These are phyloP conservation scores for Yamadazyma trypodendri DNA, from an alignment of 1,139 yeast genomes.

Conservation along the genomic window DNA sequence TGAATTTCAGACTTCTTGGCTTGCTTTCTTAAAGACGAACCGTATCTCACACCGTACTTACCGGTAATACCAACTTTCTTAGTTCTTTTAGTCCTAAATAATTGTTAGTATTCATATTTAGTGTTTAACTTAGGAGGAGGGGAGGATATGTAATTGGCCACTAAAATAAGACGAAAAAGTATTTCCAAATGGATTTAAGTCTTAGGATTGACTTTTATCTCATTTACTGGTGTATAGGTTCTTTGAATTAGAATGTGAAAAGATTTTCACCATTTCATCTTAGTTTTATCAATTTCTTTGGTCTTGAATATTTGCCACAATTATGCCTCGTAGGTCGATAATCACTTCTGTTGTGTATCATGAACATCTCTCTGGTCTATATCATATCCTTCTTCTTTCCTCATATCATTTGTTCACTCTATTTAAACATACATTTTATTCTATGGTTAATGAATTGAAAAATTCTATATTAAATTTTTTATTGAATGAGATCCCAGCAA, in stretches of 20 bases:
- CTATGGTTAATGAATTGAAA: conserved; percentile 10
- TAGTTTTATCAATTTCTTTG: too few species aligned
- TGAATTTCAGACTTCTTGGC: conserved; percentile 99
- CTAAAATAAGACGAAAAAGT: too few species aligned
- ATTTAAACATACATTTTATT: conserved; percentile 11
- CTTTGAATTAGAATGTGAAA: not conserved
- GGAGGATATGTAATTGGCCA: not conserved
- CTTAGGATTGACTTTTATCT: too few species aligned
- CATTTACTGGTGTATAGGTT: too few species aligned
- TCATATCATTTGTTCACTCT: not conserved
- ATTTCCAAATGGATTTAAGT: too few species aligned
- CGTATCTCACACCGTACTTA: conserved; percentile 99
- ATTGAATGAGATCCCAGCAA: not conserved
- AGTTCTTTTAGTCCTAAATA: conserved; percentile 93
- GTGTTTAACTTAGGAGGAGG: not conserved
- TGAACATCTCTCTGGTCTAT: not conserved
- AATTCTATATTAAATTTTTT: conserved; percentile 5
- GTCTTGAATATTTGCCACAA: not conserved
- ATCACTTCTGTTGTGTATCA: too few species aligned
- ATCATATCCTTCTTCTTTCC: not conserved
- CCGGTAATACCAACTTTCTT: conserved; percentile 99
- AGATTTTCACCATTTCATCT: conserved; percentile 2
- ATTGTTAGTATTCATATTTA: conserved; percentile 47
- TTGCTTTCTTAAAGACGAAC: conserved; percentile 99
- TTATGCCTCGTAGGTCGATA: not conserved